Base-by-base conservation (phyloP, 495 filamentous ascomycete species). In the Penicillium turbatum region DNA sequence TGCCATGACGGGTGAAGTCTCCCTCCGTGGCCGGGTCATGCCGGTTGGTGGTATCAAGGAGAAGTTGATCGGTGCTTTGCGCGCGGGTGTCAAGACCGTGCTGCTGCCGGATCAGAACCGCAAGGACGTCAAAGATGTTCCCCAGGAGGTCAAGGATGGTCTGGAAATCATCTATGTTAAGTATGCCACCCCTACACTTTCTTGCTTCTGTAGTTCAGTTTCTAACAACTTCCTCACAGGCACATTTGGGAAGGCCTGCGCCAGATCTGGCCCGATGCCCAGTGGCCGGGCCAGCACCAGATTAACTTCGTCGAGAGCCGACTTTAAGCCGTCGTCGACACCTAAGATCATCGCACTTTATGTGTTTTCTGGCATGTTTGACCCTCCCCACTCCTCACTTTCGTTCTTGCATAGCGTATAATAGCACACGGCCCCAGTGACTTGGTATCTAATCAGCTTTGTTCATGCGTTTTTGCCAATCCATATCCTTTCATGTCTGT, bases 11-110 rank as follows among this genome's bases (percentile, higher is more conserved):
- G 95, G 93, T 19, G 93, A 99, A 69, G 83, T 97, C 36, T 88
- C 86, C 56, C 80, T 99, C 30, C 80, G 95, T 13, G 93, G 93
- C 11, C 82, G 90, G 55, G 86, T 99, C 46, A 83, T 85, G 74
- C 87, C 90, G 9, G 92, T 95, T 51, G 93, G 93, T 17, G 93
- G 95, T 19, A 97, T 97, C 72, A 96, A 97, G 77, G 93, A 99
- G 82, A 99, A 99, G 68, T 76, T 97, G 27, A 97, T 99, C 65
- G 93, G 93, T 11, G 95, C 93, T 26, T 72, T 92, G 57, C 84
- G 92, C 55, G 95, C 93, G 16, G 93, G 93, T 21, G 93, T 99
- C 46, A 95, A 93, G 78, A 93, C 87, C 35, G 93, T 97, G 30
- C 73, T 99, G 49, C 76, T 99, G 30, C 93, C 93, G 29, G 80